Evolutionary conservation across 2,329 filamentous ascomycete species (phyloP).

Genomic region (Sporothrix phasma): DNA sequence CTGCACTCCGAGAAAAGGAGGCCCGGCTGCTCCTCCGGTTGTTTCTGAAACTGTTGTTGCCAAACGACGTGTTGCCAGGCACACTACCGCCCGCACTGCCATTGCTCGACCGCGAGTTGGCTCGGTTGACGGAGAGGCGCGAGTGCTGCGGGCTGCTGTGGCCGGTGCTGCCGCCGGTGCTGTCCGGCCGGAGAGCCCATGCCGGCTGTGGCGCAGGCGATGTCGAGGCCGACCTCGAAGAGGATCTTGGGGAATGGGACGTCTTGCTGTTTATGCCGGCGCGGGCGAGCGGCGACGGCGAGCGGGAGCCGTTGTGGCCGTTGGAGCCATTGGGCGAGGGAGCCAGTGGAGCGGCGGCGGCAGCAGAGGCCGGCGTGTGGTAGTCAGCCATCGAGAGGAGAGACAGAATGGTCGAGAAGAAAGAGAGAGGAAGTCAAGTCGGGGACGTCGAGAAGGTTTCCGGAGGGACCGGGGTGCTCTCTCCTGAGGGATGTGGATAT

Average conservation of each 20-base stretch:
- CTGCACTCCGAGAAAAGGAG: background rate
- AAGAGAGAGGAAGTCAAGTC: background rate
- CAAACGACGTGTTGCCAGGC: background rate
- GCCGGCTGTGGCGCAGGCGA: conserved; percentile 8
- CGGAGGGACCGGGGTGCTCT: background rate
- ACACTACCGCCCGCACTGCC: background rate
- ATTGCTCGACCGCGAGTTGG: background rate
- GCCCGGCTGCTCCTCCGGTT: background rate
- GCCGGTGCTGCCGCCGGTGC: background rate
- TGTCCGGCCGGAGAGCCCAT: conserved; percentile 6
- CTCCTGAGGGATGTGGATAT: background rate
- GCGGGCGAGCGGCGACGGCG: background rate
- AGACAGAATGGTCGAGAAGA: background rate
- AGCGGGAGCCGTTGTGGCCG: background rate
- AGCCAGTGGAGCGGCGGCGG: background rate
- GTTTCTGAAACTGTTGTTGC: background rate
- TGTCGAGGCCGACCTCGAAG: background rate
- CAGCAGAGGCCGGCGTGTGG: conserved; percentile 2
- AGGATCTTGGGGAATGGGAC: background rate
- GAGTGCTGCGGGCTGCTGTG: conserved; percentile 9
- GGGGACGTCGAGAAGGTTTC: background rate
- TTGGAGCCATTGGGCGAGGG: background rate
- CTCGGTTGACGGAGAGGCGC: conserved; percentile 11
- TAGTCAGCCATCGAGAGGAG: background rate
- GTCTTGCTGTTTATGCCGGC: background rate